phyloP scores from a whole-genome alignment of 176 grass and related monocot genomes.

The Zea luxurians region DNA sequence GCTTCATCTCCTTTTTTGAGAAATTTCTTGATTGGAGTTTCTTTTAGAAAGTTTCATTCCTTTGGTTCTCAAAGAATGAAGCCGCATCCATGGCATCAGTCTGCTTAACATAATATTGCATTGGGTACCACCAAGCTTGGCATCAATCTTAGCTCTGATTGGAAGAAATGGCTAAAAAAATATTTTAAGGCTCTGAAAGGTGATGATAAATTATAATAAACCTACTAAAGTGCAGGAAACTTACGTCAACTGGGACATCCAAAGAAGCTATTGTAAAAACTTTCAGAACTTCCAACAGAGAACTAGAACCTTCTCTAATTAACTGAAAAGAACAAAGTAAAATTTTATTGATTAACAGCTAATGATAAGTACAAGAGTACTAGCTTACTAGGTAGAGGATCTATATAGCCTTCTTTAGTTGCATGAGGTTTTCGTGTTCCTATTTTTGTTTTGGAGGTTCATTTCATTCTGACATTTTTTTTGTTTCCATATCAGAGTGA shows the following conservation, averaged over 20 bases:
- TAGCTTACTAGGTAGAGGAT: too few relatives aligned
- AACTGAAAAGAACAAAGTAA: constrained; percentile 68
- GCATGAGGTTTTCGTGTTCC: too few relatives aligned
- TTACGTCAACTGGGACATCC: constrained; percentile 89
- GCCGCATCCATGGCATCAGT: constrained; percentile 82
- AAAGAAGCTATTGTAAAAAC: constrained; percentile 67
- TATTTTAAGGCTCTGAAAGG: constrained; percentile 34
- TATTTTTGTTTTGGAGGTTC: too few relatives aligned
- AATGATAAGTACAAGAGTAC: constrained; percentile 23
- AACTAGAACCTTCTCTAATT: constrained; percentile 69
- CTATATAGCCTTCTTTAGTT: too few relatives aligned
- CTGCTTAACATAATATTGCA: constrained; percentile 89
- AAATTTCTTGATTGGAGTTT: constrained; percentile 49
- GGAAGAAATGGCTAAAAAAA: constrained; percentile 75
- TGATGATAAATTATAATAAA: constrained; percentile 10
- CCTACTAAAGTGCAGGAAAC: constrained; percentile 40
- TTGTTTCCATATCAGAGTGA: too few relatives aligned
- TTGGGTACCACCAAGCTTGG: constrained; percentile 90
- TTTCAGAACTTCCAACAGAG: constrained; percentile 96
- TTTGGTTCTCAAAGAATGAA: constrained; percentile 63
- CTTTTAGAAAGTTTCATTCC: constrained; percentile 58
- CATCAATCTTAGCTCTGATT: constrained; percentile 91
- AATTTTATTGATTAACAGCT: constrained; percentile 14
- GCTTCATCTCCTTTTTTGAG: constrained; percentile 61
- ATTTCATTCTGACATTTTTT: too few relatives aligned